Conservation (phyloP, 257 asterid species). For the Sherardia arvensis region DNA sequence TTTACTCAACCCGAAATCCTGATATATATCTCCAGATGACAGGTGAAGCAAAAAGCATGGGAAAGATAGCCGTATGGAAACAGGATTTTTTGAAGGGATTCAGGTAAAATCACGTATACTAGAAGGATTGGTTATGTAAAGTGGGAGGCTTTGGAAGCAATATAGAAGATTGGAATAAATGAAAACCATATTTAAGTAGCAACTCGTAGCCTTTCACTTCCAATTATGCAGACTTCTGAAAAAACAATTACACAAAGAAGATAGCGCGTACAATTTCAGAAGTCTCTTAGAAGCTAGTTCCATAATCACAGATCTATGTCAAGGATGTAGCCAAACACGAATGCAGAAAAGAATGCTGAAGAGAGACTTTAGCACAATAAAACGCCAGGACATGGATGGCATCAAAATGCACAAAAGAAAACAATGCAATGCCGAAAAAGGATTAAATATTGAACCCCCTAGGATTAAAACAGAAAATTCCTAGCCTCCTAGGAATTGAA, state of each 20-base stretch:
- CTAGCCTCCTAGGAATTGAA: too few species aligned
- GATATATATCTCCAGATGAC: not conserved
- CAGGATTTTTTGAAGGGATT: too few species aligned
- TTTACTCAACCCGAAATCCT: not conserved
- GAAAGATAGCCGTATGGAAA: not conserved
- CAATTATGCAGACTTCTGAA: not conserved
- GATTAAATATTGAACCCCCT: too few species aligned
- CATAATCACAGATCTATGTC: not conserved
- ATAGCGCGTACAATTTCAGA: too few species aligned
- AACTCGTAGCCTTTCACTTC: not conserved
- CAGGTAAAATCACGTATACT: not conserved
- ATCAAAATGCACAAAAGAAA: not conserved
- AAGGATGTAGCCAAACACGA: not conserved
- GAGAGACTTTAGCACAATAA: not conserved
- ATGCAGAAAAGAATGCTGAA: not conserved
- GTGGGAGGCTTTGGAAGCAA: not conserved
- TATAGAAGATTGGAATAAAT: not conserved
- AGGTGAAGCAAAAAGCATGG: not conserved
- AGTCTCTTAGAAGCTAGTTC: not conserved
- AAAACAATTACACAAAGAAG: not conserved
- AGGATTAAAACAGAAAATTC: too few species aligned
- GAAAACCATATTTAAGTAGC: not conserved
- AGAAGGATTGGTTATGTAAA: too few species aligned
- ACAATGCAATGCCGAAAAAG: not conserved
- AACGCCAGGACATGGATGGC: not conserved